Percentiles rank a stretch among this genome's conserved stretches.
Evolutionary conservation across 345 rosid genomes (phyloP).

Genomic region (Murraya paniculata): DNA sequence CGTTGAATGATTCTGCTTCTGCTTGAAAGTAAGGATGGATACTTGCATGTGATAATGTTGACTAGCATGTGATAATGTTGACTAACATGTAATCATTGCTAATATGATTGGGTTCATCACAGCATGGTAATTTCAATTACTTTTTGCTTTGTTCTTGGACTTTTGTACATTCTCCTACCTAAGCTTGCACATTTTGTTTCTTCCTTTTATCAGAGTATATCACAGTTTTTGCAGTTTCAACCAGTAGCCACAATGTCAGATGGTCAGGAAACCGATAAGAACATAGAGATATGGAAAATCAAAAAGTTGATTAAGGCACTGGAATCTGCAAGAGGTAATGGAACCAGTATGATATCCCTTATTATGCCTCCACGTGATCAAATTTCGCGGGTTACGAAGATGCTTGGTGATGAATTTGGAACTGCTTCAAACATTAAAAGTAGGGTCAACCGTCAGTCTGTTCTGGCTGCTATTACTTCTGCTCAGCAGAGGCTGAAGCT

Average conservation of each 20-base stretch:
- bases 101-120: background rate
- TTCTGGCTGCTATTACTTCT: conserved; percentile 88
- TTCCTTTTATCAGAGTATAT: background rate
- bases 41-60: background rate
- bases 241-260: conserved; percentile 35
- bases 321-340: conserved; percentile 91
- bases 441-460: conserved; percentile 88
- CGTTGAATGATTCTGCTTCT: conserved; percentile 7
- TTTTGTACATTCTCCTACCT: background rate
- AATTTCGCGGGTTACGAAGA: conserved; percentile 83
- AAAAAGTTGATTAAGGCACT: conserved; percentile 85
- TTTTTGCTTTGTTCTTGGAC: background rate
- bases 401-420: conserved; percentile 94
- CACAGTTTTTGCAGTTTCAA: conserved; percentile 12
- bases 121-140: background rate
- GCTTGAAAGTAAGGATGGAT: background rate
- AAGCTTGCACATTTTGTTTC: background rate
- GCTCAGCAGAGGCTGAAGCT: conserved; percentile 94
- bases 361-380: conserved; percentile 98
- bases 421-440: conserved; percentile 96
- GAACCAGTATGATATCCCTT: conserved; percentile 95
- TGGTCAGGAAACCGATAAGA: conserved; percentile 68
- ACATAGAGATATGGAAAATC: conserved; percentile 94
- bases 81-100: background rate
- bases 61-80: background rate